These are phyloP conservation scores for Luvunga scandens DNA, from an alignment of 345 rosid genomes.

Conservation along the genomic window DNA sequence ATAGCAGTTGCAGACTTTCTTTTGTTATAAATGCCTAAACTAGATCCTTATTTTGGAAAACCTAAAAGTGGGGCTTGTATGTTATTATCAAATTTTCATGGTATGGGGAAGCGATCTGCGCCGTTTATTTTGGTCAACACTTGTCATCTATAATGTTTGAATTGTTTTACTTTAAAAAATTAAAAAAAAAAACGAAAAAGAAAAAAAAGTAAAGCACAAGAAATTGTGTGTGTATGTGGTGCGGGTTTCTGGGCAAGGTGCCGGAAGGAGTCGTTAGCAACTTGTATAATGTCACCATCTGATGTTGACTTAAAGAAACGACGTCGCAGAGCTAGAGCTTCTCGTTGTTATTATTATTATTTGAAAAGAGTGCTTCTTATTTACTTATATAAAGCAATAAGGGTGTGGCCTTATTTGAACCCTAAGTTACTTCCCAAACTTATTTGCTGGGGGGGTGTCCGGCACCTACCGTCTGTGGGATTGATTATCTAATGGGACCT, in stretches of 20 bases:
- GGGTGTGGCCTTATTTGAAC: no score
- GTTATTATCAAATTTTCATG: neutral
- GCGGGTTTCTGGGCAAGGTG: neutral
- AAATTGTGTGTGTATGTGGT: neutral
- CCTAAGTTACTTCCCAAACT: no score
- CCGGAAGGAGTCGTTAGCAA: neutral
- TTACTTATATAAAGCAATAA: no score
- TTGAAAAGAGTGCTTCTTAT: no score
- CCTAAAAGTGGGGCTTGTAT: neutral
- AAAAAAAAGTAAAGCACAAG: neutral
- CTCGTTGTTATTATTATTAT: no score
- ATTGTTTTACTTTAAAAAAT: no score
- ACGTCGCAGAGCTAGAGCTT: neutral
- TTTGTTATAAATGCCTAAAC: neutral
- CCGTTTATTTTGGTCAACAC: constrained; percentile 15
- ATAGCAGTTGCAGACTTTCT: neutral
- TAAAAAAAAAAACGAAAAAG: no score
- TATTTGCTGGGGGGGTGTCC: no score
- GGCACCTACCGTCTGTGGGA: no score
- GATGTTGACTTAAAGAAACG: neutral
- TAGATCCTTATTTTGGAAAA: neutral
- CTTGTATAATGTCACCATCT: neutral
- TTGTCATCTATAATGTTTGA: neutral
- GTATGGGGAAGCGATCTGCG: constrained; percentile 11
- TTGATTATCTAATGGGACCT: no score